A percentile compares a stretch with the other conserved stretches of the same genome.
Conservation (phyloP, 495 filamentous ascomycete genomes). For the Neurospora africana region DNA sequence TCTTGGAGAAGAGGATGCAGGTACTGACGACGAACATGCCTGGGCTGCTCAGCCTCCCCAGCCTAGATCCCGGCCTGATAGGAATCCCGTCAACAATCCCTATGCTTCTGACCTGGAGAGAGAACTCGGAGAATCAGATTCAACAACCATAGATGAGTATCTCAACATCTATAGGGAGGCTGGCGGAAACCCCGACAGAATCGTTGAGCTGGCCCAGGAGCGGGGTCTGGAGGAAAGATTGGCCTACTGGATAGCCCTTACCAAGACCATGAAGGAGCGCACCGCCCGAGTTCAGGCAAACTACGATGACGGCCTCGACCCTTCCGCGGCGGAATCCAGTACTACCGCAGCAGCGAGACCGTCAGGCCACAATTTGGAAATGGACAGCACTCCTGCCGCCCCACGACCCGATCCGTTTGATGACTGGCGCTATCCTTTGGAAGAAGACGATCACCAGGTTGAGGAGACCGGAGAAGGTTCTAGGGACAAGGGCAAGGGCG, state of each 20-base stretch:
- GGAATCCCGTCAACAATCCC: neutral
- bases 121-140: neutral
- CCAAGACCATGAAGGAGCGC: constrained; percentile 18
- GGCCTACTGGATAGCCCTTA: constrained; percentile 36
- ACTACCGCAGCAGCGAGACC: neutral
- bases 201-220: constrained; percentile 50
- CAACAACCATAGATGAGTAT: constrained; percentile 31
- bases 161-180: constrained; percentile 43
- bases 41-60: neutral
- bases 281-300: neutral
- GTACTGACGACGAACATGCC: constrained; percentile 10
- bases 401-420: neutral
- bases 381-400: neutral
- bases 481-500: constrained; percentile 7
- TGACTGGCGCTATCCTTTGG: neutral
- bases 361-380: neutral
- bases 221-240: constrained; percentile 49
- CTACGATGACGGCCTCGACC: neutral
- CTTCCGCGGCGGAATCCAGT: neutral
- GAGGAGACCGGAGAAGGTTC: neutral
- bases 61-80: neutral
- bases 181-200: constrained; percentile 47
- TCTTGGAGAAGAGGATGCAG: constrained; percentile 4
- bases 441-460: neutral
- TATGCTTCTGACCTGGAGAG: neutral